Conservation (phyloP, 2,329 filamentous ascomycete species). For the Didymella pomorum region DNA sequence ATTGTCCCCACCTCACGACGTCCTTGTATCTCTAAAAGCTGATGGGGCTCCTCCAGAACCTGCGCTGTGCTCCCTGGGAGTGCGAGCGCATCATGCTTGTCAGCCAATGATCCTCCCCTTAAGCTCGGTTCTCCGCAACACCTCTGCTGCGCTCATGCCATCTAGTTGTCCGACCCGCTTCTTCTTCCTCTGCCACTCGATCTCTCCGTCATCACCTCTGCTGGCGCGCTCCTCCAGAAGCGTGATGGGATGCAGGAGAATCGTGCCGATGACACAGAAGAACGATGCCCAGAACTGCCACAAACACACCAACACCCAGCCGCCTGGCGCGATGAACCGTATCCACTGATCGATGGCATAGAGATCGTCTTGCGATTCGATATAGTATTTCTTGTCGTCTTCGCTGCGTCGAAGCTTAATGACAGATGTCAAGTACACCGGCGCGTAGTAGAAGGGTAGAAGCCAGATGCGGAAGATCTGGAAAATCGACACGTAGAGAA, state of each 20-base stretch:
- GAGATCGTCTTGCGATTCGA: constrained; percentile 78
- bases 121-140: constrained; percentile 22
- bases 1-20: not conserved
- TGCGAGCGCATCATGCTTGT: constrained; percentile 1
- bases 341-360: constrained; percentile 81
- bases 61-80: not conserved
- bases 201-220: constrained; percentile 17
- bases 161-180: constrained; percentile 22
- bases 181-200: constrained; percentile 17
- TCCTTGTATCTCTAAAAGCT: constrained; percentile 1
- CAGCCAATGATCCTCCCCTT: constrained; percentile 24
- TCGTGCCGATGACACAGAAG: constrained; percentile 68
- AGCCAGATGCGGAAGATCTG: constrained; percentile 82
- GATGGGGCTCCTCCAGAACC: constrained; percentile 10
- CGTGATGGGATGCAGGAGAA: constrained; percentile 59
- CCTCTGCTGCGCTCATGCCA: constrained; percentile 21
- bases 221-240: constrained; percentile 29
- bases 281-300: constrained; percentile 72
- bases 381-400: constrained; percentile 68
- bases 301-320: constrained; percentile 65
- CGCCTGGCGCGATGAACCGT: constrained; percentile 70
- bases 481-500: constrained; percentile 76
- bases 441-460: constrained; percentile 75
- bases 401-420: constrained; percentile 65
- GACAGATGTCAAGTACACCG: constrained; percentile 73